These are phyloP conservation scores for Zopfochytrium polystomum DNA, from an alignment of 371 early-diverging fungal species.

Conservation along the genomic window DNA sequence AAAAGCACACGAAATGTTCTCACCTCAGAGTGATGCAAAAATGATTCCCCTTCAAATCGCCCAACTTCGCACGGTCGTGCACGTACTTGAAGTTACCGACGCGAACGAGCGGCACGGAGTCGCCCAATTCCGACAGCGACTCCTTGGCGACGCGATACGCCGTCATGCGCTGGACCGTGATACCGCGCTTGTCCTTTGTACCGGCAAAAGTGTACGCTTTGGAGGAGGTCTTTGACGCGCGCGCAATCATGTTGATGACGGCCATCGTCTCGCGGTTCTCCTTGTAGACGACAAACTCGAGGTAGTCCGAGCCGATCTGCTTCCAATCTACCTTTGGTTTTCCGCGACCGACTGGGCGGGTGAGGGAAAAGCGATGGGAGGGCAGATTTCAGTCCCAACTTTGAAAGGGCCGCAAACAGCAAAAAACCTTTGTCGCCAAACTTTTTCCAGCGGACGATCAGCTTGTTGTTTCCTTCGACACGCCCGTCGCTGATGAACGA, in stretches of 20 bases:
- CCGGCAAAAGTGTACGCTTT: conserved; percentile 87
- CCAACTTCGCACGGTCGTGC: conserved; percentile 65
- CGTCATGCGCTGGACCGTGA: conserved; percentile 90
- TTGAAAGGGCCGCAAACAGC: too few species aligned
- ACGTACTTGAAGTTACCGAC: conserved; percentile 65
- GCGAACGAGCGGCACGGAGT: conserved; percentile 55
- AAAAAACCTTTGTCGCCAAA: too few species aligned
- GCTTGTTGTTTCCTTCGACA: conserved; percentile 9
- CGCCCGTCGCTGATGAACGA: neutral
- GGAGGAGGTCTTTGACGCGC: conserved; percentile 48
- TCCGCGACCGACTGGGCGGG: too few species aligned
- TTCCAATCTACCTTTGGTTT: conserved; percentile 42
- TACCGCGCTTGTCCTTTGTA: conserved; percentile 96
- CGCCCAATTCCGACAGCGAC: conserved; percentile 56
- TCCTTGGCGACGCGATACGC: conserved; percentile 62
- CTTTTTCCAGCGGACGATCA: neutral
- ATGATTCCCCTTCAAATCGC: conserved; percentile 85
- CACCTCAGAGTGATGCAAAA: conserved; percentile 73
- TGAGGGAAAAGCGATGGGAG: too few species aligned
- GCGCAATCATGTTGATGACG: conserved; percentile 52
- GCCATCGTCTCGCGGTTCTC: conserved; percentile 88
- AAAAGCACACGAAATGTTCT: neutral
- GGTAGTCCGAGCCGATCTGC: conserved; percentile 64
- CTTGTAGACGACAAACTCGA: conserved; percentile 83
- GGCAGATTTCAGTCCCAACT: too few species aligned